Base-by-base conservation (phyloP, 176 grass and related monocot species). In the Raddia distichophylla region DNA sequence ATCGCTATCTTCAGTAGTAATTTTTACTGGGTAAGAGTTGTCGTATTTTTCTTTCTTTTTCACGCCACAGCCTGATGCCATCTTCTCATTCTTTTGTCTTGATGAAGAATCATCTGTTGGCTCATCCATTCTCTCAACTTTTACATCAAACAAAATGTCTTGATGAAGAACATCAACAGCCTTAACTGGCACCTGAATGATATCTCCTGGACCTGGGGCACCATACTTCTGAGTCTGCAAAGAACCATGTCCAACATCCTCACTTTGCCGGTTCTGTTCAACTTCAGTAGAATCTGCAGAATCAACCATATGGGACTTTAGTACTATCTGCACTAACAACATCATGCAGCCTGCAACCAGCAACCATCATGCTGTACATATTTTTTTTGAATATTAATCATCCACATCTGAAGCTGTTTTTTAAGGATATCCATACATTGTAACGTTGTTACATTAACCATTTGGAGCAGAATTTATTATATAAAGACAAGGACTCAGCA, bases 211-310 rank as follows among this genome's bases (percentile, higher is more conserved):
- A n/a, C 6, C 54, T 42, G 64, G 54, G 55, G 18, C 76, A 56
- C 74, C 65, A 33, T 74, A 66, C 33, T 72, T 43, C 49, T 72
- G 56, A 79, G 18, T 71, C 47, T 83, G 61, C 56, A 79, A 44
- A 52, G 34, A 32, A 85, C 11, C n/a, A 3, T 87, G 71, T 64
- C 77, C 52, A 86, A 8, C 81, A 85, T 88, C 46, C 76, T 91
- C 60, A 9, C 51, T 70, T 71, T 80, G 66, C 6, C 17, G 49
- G 55, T 75, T 17, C 42, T 57, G 51, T 47, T 75, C 54, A 14
- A 6, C 76, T 73, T 86, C 45, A 84, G 52, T 65, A 86, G 55
- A 86, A 72, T 90, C 74, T 85, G 85, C 85, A 82, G 50, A 83
- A 69, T 45, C 77, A 91, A 88, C 80, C 77, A 82, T 77, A 75